Percentiles rank a stretch among this genome's conserved stretches.
These are phyloP conservation scores for Solanum etuberosum DNA, from an alignment of 257 asterid species.

Conservation along the genomic window DNA sequence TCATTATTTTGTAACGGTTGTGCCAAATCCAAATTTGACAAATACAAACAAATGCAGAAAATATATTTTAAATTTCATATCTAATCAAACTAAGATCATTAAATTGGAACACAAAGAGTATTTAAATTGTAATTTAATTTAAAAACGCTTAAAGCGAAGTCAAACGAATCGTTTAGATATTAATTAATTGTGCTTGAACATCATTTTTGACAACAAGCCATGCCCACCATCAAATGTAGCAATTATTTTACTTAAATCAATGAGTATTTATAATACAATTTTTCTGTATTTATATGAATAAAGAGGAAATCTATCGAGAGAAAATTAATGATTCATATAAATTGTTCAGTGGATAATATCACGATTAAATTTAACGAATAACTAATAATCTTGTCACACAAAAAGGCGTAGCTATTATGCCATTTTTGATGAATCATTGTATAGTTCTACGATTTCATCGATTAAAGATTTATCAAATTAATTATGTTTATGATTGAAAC, in stretches of 20 bases:
- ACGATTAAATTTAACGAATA: too few species aligned
- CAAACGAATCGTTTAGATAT: not conserved
- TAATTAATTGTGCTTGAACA: not conserved
- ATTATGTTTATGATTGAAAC: not conserved
- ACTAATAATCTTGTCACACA: not conserved
- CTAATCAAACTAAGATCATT: not conserved
- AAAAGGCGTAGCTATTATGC: not conserved
- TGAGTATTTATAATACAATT: not conserved
- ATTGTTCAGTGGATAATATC: too few species aligned
- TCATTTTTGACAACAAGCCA: not conserved
- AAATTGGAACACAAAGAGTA: not conserved
- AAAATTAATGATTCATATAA: not conserved
- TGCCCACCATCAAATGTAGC: not conserved
- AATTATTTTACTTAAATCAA: not conserved
- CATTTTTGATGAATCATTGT: too few species aligned
- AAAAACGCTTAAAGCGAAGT: not conserved
- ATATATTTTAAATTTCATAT: too few species aligned
- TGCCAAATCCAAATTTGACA: not conserved
- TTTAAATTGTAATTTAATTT: too few species aligned
- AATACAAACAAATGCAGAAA: not conserved
- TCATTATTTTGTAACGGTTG: too few species aligned
- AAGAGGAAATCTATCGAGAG: not conserved
- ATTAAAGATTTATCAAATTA: not conserved
- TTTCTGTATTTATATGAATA: too few species aligned
- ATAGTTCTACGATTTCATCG: not conserved